These are phyloP conservation scores for Penstemon barbatus DNA, from an alignment of 257 asterid species.

Conservation along the genomic window DNA sequence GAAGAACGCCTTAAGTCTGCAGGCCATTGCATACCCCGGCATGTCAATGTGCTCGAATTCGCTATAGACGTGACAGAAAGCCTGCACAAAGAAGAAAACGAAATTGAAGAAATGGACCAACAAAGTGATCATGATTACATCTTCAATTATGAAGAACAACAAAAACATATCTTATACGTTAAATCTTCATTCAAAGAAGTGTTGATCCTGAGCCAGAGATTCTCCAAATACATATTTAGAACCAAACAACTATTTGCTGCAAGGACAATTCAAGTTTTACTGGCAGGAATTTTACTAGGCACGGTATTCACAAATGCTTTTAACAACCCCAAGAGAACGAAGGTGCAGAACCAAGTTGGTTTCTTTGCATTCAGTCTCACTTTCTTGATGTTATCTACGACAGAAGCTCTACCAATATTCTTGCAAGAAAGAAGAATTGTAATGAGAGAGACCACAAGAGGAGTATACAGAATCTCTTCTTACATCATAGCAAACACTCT, in stretches of 20 bases:
- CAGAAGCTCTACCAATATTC: constrained; percentile 86
- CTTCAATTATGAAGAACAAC: constrained; percentile 9
- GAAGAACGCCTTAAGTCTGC: constrained; percentile 48
- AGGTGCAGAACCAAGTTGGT: constrained; percentile 60
- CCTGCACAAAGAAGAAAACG: constrained; percentile 38
- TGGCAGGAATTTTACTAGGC: constrained; percentile 68
- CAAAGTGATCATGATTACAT: neutral
- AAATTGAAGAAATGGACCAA: constrained; percentile 9
- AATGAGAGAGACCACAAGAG: constrained; percentile 66
- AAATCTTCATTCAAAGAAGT: constrained; percentile 55
- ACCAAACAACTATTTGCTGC: constrained; percentile 63
- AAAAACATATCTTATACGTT: constrained; percentile 27
- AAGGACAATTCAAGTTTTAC: constrained; percentile 54
- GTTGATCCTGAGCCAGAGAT: constrained; percentile 54
- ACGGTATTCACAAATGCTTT: constrained; percentile 54
- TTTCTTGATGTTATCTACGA: constrained; percentile 71
- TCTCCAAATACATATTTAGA: constrained; percentile 61
- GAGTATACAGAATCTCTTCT: constrained; percentile 75
- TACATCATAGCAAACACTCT: constrained; percentile 62
- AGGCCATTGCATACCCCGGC: constrained; percentile 60
- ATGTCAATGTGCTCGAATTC: constrained; percentile 72
- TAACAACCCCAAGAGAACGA: constrained; percentile 30
- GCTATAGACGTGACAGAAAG: constrained; percentile 58
- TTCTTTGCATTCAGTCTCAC: constrained; percentile 77
- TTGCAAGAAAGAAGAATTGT: constrained; percentile 66